phyloP scores from a whole-genome alignment of 108 stramenopile species.

The Skeletonema costatum region DNA sequence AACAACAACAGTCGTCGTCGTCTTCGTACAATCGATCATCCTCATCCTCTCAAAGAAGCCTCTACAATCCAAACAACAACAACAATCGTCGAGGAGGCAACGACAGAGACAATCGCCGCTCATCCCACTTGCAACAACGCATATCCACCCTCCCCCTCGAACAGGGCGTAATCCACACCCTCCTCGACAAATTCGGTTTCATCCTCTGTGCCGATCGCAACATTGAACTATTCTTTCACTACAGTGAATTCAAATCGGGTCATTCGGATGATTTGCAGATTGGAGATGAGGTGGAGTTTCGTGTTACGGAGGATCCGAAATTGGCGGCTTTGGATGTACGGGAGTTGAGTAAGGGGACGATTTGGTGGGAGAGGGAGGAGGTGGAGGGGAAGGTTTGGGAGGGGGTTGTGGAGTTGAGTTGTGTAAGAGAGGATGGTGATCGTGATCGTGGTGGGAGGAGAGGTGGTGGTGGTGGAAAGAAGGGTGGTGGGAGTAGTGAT shows the following conservation, averaged over 20 bases:
- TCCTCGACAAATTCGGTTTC: constrained; percentile 77
- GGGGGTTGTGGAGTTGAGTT: constrained; percentile 52
- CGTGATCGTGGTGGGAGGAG: constrained; percentile 10
- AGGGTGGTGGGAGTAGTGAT: constrained; percentile 26
- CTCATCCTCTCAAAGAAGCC: not conserved
- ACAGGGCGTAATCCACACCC: constrained; percentile 64
- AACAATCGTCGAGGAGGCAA: not conserved
- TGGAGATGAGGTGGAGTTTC: constrained; percentile 74
- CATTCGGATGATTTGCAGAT: constrained; percentile 62
- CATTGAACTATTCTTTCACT: constrained; percentile 80
- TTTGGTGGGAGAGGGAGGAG: constrained; percentile 74
- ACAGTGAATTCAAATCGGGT: constrained; percentile 29
- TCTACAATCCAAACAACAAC: not conserved
- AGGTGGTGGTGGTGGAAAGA: constrained; percentile 5
- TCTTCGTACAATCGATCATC: not conserved
- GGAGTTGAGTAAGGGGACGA: constrained; percentile 44
- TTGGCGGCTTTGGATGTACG: constrained; percentile 51
- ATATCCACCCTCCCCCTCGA: constrained; percentile 50
- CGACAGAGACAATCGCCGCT: not conserved
- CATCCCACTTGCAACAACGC: too few relatives aligned
- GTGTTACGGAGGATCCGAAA: constrained; percentile 42
- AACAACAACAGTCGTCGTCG: not conserved
- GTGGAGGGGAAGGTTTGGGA: constrained; percentile 49
- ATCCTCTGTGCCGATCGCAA: constrained; percentile 83
- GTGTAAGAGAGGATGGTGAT: not conserved